A percentile compares a stretch with the other conserved stretches of the same genome.
These are phyloP conservation scores for Fusarium circinatum DNA, from an alignment of 2,329 filamentous ascomycete genomes.

Conservation along the genomic window DNA sequence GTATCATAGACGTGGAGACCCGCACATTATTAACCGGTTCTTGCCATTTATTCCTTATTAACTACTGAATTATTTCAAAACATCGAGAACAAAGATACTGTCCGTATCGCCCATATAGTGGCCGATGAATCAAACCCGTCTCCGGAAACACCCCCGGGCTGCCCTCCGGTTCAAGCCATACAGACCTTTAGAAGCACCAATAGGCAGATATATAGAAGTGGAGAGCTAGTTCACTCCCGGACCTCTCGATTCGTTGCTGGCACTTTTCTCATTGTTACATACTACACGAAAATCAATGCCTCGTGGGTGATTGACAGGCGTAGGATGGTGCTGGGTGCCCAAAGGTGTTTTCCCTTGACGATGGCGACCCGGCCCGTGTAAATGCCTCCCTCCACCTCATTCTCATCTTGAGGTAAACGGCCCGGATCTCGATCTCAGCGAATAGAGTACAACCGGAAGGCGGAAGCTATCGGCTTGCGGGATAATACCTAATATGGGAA, in stretches of 20 bases:
- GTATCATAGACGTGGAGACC: conserved; percentile 13
- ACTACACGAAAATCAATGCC: conserved; percentile 16
- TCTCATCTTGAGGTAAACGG: conserved; percentile 25
- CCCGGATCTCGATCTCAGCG: conserved; percentile 30
- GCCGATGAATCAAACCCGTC: conserved; percentile 27
- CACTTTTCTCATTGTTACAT: conserved; percentile 3
- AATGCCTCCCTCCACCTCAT: conserved; percentile 26
- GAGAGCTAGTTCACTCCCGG: conserved; percentile 11
- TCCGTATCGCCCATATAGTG: conserved; percentile 8
- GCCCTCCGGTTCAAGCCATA: conserved; percentile 26
- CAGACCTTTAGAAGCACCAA: conserved; percentile 14
- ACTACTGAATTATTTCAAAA: neutral
- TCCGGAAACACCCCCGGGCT: conserved; percentile 37
- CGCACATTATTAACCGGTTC: neutral
- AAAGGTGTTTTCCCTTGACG: neutral
- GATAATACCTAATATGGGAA: conserved; percentile 19
- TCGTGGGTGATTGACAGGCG: conserved; percentile 28
- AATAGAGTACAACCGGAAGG: conserved; percentile 10
- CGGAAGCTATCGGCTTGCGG: conserved; percentile 34
- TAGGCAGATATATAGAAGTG: conserved; percentile 24
- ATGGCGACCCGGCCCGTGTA: conserved; percentile 8
- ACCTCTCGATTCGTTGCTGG: conserved; percentile 13
- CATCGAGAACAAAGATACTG: neutral
- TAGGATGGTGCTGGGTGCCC: conserved; percentile 21
- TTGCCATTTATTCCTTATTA: neutral